Evolutionary conservation across 2,329 filamentous ascomycete genomes (phyloP), one percentile per base, ranked within the genome.

Genomic region (Cladosporium sp.): DNA sequence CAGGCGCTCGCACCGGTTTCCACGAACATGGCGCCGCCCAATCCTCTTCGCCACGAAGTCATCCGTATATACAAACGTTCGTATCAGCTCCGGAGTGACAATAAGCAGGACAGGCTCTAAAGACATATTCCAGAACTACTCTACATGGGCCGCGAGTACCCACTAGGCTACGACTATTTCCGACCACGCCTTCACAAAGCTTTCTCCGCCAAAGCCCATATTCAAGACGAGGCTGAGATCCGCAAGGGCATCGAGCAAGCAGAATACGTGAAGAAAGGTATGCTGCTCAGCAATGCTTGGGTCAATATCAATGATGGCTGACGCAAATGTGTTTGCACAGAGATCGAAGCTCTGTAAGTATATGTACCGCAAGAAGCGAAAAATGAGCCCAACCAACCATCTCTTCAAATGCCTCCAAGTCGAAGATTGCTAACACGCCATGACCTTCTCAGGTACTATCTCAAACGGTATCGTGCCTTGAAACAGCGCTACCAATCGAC

Each of bases 191-290:
- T 97, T 9, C 92, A 97, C 76, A 85, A 86, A 61, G 93, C 93
- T 0, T 99, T 97, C 75, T 84, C 87, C 65, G 84, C 85, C 49
- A 91, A 95, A 66, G 84, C 87, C 1, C 74, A 81, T 40, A 70
- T 96, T 59, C 81, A 78, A 2, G 86, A 94, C 65, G 88, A 93
- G 62, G 84, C 82, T 7, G 82, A 90, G 67, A 97, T 99, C 51
- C 82, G 80, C 42, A 81, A 86, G 61, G 89, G 86, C 0, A 90
- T 99, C 58, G 81, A 84, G 40, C 81, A 88, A 61, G 93, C 92
- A 0, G 85, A 95, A 65, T 97, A 89, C 74, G 91, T 97, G 3
- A 95, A 90, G 75, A 97, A 95, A 81, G 91, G 91, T 91, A 70
- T 59, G 70, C 63, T 8, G 12, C 11, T 22, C 17, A 20, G 34